These are phyloP conservation scores for Umbellularia californica DNA, from an alignment of 164 flowering plant genomes.

Conservation along the genomic window DNA sequence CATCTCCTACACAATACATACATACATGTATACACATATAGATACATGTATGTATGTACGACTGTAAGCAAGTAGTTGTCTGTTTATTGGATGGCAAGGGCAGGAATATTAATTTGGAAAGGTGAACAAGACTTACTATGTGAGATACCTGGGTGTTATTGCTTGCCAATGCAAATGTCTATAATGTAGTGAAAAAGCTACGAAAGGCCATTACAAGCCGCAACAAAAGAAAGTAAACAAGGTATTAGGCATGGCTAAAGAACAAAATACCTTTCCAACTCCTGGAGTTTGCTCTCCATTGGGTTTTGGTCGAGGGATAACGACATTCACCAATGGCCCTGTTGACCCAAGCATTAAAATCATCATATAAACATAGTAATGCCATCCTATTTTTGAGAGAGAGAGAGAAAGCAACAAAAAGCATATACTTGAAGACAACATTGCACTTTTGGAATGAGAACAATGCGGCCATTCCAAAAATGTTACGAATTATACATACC, in stretches of 20 bases:
- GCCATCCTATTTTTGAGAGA: background rate
- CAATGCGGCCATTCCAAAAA: too few species aligned
- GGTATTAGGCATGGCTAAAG: background rate
- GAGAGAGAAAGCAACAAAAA: background rate
- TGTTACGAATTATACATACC: slow-evolving; percentile 35
- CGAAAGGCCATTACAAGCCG: background rate
- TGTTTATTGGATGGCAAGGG: too few species aligned
- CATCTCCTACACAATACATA: too few species aligned
- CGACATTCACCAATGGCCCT: slow-evolving; percentile 62
- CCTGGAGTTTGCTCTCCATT: slow-evolving; percentile 46
- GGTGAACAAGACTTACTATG: too few species aligned
- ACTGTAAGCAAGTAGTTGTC: too few species aligned
- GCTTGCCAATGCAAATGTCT: slow-evolving; percentile 1
- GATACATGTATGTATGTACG: too few species aligned
- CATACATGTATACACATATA: too few species aligned
- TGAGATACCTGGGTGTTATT: background rate
- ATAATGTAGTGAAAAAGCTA: background rate
- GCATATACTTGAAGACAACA: background rate
- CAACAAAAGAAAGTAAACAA: background rate
- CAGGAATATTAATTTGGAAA: too few species aligned
- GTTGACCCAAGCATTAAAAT: background rate
- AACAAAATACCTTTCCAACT: slow-evolving; percentile 65
- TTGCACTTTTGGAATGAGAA: background rate
- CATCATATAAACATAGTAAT: too few species aligned
- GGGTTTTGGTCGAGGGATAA: slow-evolving; percentile 72